Evolutionary conservation across 345 rosid genomes (phyloP), one percentile per base, ranked within the genome.

Genomic region (Gossypium bickii): DNA sequence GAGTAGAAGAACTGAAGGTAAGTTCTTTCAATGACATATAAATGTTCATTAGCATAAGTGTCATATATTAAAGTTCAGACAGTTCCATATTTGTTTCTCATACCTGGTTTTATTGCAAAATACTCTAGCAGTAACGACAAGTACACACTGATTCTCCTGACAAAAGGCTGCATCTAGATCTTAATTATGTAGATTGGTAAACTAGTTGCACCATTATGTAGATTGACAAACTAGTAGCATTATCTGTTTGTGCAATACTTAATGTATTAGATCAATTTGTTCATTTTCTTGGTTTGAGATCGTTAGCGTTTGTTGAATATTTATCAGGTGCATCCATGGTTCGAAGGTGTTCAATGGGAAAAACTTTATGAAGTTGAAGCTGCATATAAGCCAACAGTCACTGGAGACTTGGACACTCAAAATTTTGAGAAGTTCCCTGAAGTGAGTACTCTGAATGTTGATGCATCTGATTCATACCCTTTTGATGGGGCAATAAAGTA

Each of bases 361-460:
- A 83, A 77, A 82, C 81, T 94, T 44, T 92, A 92, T 83, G 98
- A 94, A 77, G 87, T 83, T 84, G 97, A 92, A 82, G 95, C 98
- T 75, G 93, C 89, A 57, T 86, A 86, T 82, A 89, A 80, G 81
- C 98, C 98, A 49, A 86, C 73, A 55, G 99, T 95, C 73, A 85
- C 77, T 61, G 99, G 99, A 76, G 98, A 95, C 78, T 78, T 85
- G 77, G 99, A 95, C 83, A 95, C 99, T 47, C 98, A 91, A 81
- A 94, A 94, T 83, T 94, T 94, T 82, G 98, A 94, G 83, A 89
- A 94, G 82, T 94, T 94, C 85, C 92, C 97, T 52, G 98, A 94
- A 41, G 98, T 94, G 83, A 92, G 94, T 87, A 59, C 43, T 68
- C 57, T 74, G 71, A 12, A 52, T 72, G 73, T 17, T 68, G 57